Base-by-base conservation (phyloP, 352 stramenopile genomes). In the Pythium angustatum region DNA sequence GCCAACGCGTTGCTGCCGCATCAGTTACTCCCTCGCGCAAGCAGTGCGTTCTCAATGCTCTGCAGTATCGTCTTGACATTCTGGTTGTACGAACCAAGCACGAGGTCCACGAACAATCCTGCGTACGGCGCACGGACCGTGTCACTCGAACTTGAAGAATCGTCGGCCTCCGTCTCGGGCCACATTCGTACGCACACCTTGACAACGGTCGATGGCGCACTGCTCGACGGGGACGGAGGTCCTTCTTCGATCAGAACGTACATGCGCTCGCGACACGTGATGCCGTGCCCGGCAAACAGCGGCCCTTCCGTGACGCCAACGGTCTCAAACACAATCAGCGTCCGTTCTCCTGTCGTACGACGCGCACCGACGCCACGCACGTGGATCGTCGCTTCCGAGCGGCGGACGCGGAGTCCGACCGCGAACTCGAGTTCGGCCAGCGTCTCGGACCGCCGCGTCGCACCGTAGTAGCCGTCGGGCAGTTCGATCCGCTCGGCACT, bases 41-140 rank as follows among this genome's bases (percentile, higher is more conserved):
- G 43, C 28, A 63, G 27, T 22, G 30, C 41, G 45, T 64, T 57
- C 19, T 64, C 57, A 22, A 56, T 21, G 45, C 24, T 26, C 34
- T 64, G 57, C 21, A 50, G 26, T 22, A 64, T 36, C 3, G 41
- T 45, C 43, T 57, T 36, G 44, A 30, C 8, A 34, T 64, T 49
- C 12, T 64, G 7, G 57, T 64, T 64, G 57, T 57, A 64, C 0
- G 10, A 64, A 5, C 57, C 57, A 19, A 57, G 31, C 2, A 64
- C 34, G 1, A 64, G 22, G 34, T 64, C 57, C 6, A 50, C 34
- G 21, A 56, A 57, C 12, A 55, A n/a, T 9, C 34, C 54, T 5
- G 27, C 31, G 14, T 62, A 24, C 12, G 28, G 38, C 9, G 21
- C 24, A 14, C n/a, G n/a, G n/a, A n/a, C n/a, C n/a, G n/a, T n/a